Percentiles rank a stretch among this genome's conserved stretches.
Evolutionary conservation across 306 rosid genomes (phyloP).

Genomic region (Prunus kanzakura): DNA sequence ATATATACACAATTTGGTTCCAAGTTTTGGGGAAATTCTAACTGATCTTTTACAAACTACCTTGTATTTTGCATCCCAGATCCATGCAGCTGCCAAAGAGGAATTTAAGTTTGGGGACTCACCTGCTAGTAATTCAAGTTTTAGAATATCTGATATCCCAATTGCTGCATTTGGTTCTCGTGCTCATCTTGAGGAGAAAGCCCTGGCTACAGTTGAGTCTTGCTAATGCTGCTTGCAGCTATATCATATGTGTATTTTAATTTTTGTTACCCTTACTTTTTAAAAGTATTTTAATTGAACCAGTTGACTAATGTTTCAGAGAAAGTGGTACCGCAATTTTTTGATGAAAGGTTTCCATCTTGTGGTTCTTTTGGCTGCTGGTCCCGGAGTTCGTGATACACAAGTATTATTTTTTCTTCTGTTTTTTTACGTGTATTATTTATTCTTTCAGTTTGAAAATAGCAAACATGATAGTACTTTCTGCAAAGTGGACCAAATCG

Average conservation of each 20-base stretch:
- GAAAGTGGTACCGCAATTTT: slow-evolving; percentile 91
- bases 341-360: slow-evolving; percentile 98
- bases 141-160: slow-evolving; percentile 74
- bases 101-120: slow-evolving; percentile 44
- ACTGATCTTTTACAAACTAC: slow-evolving; percentile 15
- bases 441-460: slow-evolving; percentile 12
- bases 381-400: slow-evolving; percentile 94
- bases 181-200: slow-evolving; percentile 94
- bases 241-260: slow-evolving; percentile 1
- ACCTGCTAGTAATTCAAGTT: slow-evolving; percentile 38
- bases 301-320: slow-evolving; percentile 49
- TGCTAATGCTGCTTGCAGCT: slow-evolving; percentile 12
- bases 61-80: slow-evolving; percentile 41
- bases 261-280: not conserved
- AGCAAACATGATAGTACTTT: not conserved
- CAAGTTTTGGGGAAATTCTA: slow-evolving; percentile 9
- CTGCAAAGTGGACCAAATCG: not conserved
- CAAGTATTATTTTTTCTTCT: slow-evolving; percentile 46
- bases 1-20: slow-evolving; percentile 14
- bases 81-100: slow-evolving; percentile 53
- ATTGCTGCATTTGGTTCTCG: slow-evolving; percentile 91
- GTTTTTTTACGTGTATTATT: slow-evolving; percentile 3
- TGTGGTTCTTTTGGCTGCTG: slow-evolving; percentile 91
- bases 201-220: slow-evolving; percentile 79
- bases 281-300: slow-evolving; percentile 19